Percentiles rank a stretch among this genome's conserved stretches.
These are phyloP conservation scores for Paramecium sonneborni DNA, from an alignment of 73 alveolate genomes.

Conservation along the genomic window DNA sequence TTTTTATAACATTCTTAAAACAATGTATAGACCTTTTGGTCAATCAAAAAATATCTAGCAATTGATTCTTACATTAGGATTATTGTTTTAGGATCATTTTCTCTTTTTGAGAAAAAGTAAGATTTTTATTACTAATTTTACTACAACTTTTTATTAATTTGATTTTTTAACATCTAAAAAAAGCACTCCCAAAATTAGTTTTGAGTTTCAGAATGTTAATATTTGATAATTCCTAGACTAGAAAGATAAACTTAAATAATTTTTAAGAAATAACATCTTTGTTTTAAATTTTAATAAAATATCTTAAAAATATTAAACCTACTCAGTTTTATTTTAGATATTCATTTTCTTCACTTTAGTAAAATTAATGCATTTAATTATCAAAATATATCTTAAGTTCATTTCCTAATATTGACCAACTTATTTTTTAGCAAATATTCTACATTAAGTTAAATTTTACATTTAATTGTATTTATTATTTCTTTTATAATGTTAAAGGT, in stretches of 20 bases:
- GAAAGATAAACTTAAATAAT: no score
- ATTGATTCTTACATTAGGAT: neutral
- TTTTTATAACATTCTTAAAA: slow-evolving; percentile 13
- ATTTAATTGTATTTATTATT: neutral
- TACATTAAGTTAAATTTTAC: no score
- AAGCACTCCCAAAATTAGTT: neutral
- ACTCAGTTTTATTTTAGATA: no score
- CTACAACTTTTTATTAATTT: slow-evolving; percentile 1
- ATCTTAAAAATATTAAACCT: no score
- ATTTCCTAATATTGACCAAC: no score
- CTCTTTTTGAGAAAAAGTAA: slow-evolving; percentile 6
- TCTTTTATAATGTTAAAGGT: neutral
- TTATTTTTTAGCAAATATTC: neutral
- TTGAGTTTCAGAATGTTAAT: neutral
- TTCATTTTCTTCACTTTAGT: neutral
- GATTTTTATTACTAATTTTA: slow-evolving; percentile 28
- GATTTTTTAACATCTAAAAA: neutral
- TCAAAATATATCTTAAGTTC: no score
- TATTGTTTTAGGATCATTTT: neutral
- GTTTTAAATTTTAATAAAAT: neutral
- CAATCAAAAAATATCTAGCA: slow-evolving; percentile 36
- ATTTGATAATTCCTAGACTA: no score
- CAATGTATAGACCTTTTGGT: neutral
- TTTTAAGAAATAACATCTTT: no score
- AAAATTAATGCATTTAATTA: no score